These are phyloP conservation scores for Lentinus tigrinus DNA, from an alignment of 768 basidiomycete species.

Conservation along the genomic window DNA sequence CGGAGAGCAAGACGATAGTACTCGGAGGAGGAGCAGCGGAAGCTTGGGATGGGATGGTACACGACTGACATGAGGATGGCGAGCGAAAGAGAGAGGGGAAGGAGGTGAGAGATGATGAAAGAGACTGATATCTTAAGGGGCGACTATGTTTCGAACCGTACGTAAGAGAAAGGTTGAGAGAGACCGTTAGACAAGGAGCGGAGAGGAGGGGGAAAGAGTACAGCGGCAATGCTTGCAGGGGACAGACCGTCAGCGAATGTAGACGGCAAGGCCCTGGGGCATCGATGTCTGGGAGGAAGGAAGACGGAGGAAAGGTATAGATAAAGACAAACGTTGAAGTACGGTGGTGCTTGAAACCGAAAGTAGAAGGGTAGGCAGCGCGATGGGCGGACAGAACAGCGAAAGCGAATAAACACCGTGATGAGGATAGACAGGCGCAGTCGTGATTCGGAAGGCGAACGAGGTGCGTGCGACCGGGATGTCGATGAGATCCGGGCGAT, in stretches of 20 bases:
- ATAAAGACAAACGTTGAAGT: background rate
- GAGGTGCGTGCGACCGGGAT: too few relatives aligned
- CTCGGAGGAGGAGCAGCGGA: constrained; percentile 1
- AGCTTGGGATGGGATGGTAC: constrained; percentile 11
- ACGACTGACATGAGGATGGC: background rate
- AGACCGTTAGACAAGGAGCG: too few relatives aligned
- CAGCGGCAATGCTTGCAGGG: too few relatives aligned
- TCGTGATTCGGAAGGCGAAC: background rate
- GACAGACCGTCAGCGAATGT: background rate
- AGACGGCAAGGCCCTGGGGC: background rate
- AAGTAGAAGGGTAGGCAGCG: background rate
- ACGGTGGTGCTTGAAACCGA: background rate
- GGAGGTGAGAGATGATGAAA: background rate
- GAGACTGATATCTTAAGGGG: constrained; percentile 9
- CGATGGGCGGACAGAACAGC: background rate
- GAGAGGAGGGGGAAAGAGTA: too few relatives aligned
- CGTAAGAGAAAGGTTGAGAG: too few relatives aligned
- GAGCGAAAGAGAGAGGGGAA: constrained; percentile 20
- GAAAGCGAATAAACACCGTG: background rate
- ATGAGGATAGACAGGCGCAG: background rate
- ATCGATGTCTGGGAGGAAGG: background rate
- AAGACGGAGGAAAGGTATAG: constrained; percentile 1
- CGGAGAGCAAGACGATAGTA: constrained; percentile 18
- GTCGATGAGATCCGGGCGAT: background rate
- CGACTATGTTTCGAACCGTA: background rate